phyloP scores from a whole-genome alignment of 306 rosid genomes.

The Acmispon strigosus region DNA sequence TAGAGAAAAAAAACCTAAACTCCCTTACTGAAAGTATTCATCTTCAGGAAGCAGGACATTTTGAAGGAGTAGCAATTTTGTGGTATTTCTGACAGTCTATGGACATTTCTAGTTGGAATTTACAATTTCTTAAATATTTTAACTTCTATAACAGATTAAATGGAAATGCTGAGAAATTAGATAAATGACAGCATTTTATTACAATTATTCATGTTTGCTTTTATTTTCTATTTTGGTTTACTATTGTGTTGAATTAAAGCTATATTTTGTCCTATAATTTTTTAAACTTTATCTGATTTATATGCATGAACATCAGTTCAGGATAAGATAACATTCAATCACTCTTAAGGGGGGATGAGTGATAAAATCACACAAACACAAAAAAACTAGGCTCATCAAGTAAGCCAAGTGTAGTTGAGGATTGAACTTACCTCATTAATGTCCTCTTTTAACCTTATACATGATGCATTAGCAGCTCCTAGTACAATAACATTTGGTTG shows the following conservation, averaged over 20 bases:
- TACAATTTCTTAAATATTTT: no score
- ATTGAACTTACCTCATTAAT: constrained; percentile 33
- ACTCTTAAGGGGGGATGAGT: neutral
- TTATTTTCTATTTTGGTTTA: no score
- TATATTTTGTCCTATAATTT: no score
- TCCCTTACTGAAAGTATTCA: neutral
- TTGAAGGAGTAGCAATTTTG: no score
- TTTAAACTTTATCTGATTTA: neutral
- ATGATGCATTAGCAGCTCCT: constrained; percentile 37
- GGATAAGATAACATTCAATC: neutral
- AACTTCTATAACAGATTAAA: no score
- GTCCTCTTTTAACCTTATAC: constrained; percentile 40
- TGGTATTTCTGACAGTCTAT: no score
- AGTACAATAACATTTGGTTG: constrained; percentile 32
- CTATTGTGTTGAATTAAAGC: no score
- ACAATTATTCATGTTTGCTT: no score
- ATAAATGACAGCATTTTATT: no score
- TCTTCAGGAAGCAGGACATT: no score
- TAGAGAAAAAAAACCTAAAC: neutral
- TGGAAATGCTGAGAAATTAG: no score
- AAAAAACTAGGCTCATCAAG: neutral
- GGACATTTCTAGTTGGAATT: no score
- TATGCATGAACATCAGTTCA: neutral
- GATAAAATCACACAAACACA: neutral
- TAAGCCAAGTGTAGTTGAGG: neutral